Evolutionary conservation across 2,329 filamentous ascomycete species (phyloP).

Genomic region (Verticillium albo-atrum): DNA sequence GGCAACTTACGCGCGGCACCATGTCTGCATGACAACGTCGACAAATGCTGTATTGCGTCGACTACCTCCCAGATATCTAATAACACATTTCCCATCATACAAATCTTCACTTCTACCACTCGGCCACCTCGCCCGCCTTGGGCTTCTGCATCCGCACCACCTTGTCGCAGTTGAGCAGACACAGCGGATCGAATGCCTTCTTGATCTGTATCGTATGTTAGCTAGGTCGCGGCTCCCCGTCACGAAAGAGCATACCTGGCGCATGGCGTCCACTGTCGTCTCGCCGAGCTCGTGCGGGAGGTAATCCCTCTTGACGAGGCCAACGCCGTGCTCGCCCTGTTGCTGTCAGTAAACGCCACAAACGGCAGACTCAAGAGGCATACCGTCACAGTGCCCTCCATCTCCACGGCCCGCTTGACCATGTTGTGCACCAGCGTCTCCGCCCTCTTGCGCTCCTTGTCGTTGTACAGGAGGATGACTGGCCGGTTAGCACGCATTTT

Average conservation of each 20-base stretch:
- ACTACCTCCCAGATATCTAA: background rate
- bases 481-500: conserved; percentile 11
- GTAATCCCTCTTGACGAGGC: conserved; percentile 81
- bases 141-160: conserved; percentile 58
- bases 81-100: background rate
- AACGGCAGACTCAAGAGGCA: conserved; percentile 13
- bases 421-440: conserved; percentile 74
- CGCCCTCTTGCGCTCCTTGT: conserved; percentile 61
- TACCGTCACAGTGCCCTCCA: conserved; percentile 78
- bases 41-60: too few species aligned
- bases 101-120: conserved; percentile 30
- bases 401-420: conserved; percentile 80
- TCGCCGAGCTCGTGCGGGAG: conserved; percentile 72
- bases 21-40: too few species aligned
- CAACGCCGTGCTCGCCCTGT: conserved; percentile 76
- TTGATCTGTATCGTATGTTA: conserved; percentile 55
- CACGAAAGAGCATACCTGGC: conserved; percentile 49
- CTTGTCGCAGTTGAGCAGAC: conserved; percentile 66
- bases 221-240: background rate
- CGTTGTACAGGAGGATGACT: conserved; percentile 57
- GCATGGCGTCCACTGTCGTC: conserved; percentile 75
- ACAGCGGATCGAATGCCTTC: conserved; percentile 72
- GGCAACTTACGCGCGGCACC: too few species aligned
- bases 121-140: conserved; percentile 39
- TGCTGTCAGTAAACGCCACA: conserved; percentile 1